These are phyloP conservation scores for Phytophthora sp. DNA, from an alignment of 352 stramenopile genomes.

Conservation along the genomic window DNA sequence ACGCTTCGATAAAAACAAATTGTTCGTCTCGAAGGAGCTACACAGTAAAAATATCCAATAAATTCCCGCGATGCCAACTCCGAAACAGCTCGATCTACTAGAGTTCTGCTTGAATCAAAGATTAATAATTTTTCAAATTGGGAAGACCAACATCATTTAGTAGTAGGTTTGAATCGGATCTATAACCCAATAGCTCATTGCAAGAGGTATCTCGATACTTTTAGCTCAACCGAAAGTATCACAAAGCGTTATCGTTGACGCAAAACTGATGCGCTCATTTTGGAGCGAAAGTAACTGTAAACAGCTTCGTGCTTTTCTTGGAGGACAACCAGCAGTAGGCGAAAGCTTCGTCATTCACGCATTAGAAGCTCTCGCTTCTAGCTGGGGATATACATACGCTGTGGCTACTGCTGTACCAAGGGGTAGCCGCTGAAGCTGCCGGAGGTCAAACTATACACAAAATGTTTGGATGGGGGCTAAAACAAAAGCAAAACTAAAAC, in stretches of 20 bases:
- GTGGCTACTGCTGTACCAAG: constrained; percentile 4
- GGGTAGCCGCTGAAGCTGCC: background rate
- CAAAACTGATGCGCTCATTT: background rate
- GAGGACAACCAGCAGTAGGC: background rate
- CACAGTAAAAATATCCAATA: background rate
- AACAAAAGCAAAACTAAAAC: background rate
- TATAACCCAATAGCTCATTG: background rate
- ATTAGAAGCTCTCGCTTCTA: background rate
- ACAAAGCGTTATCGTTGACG: constrained; percentile 8
- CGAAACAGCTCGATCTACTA: background rate
- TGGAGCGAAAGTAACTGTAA: background rate
- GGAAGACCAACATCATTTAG: background rate
- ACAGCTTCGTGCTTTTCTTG: constrained; percentile 13
- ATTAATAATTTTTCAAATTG: background rate
- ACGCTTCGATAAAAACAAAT: too few species aligned
- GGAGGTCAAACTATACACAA: constrained; percentile 6
- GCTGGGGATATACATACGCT: constrained; percentile 4
- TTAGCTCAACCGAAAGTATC: background rate
- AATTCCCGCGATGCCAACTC: background rate
- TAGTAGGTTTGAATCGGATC: background rate
- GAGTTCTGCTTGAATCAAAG: background rate
- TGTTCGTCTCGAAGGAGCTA: background rate
- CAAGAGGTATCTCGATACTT: constrained; percentile 1
- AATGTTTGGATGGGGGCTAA: constrained; percentile 8
- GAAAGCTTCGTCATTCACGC: constrained; percentile 1